phyloP scores from a whole-genome alignment of 2,329 filamentous ascomycete species.

The Plectosphaerella sp. region DNA sequence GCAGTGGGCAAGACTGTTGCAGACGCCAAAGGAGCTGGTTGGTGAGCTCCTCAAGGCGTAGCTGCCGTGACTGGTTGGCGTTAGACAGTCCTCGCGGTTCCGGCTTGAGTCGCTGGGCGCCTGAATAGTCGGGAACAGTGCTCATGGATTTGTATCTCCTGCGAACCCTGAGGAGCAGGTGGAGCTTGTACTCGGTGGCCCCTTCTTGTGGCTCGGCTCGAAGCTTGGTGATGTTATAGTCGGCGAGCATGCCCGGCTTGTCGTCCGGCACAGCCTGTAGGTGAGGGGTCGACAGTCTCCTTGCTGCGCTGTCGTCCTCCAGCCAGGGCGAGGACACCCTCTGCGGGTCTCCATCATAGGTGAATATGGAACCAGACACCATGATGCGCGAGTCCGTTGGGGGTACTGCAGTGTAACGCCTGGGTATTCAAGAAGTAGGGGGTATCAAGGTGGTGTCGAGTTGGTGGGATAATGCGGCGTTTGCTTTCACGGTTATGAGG shows the following conservation, averaged over 20 bases:
- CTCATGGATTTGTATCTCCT: conserved; percentile 69
- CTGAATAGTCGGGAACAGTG: conserved; percentile 39
- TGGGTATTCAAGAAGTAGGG: no score
- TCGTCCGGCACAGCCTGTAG: conserved; percentile 13
- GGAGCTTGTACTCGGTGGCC: conserved; percentile 94
- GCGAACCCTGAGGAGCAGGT: conserved; percentile 76
- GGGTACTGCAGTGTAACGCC: no score
- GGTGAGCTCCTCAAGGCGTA: conserved; percentile 83
- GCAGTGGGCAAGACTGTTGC: conserved; percentile 90
- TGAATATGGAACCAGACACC: conserved; percentile 96
- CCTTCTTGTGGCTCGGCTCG: conserved; percentile 91
- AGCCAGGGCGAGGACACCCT: conserved; percentile 90
- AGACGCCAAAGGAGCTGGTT: conserved; percentile 93
- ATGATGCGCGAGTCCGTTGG: conserved; percentile 36
- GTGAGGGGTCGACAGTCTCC: conserved; percentile 23
- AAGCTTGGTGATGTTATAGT: conserved; percentile 68
- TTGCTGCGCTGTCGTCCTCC: conserved; percentile 44
- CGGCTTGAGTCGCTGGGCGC: conserved; percentile 11
- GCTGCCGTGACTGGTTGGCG: conserved; percentile 67
- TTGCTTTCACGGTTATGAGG: neutral
- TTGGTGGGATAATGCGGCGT: no score
- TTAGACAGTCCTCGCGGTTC: conserved; percentile 13
- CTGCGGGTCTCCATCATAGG: conserved; percentile 83
- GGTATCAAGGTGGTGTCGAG: neutral
- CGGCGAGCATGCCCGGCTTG: conserved; percentile 41